phyloP scores from a whole-genome alignment of 1,284 basidiomycete genomes.

The Ganoderma meredithae region DNA sequence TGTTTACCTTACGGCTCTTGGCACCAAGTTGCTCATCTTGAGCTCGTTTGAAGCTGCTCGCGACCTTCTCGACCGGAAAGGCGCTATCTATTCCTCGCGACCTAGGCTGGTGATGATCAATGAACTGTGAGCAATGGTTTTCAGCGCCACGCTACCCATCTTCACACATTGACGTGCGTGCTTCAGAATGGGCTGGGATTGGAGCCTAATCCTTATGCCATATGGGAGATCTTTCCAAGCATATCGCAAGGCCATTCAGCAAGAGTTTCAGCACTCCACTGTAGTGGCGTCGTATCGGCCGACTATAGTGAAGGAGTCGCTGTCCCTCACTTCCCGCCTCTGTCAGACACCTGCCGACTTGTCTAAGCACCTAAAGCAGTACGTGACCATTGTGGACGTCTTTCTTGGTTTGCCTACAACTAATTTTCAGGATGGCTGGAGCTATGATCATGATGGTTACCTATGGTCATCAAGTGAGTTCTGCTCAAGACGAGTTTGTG shows the following conservation, averaged over 20 bases:
- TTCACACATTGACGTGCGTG: too few species aligned
- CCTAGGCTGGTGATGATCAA: conserved; percentile 22
- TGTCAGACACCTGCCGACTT: conserved; percentile 5
- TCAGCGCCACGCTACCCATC: background rate
- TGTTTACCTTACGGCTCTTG: conserved; percentile 19
- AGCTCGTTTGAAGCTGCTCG: conserved; percentile 35
- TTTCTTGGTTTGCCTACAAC: too few species aligned
- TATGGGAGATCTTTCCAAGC: conserved; percentile 19
- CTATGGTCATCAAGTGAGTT: conserved; percentile 24
- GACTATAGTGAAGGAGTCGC: conserved; percentile 11
- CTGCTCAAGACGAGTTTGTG: conserved; percentile 23
- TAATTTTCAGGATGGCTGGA: conserved; percentile 19
- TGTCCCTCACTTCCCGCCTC: conserved; percentile 6
- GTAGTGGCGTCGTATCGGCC: conserved; percentile 12
- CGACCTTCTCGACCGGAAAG: conserved; percentile 25
- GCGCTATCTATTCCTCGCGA: conserved; percentile 20
- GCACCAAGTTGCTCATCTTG: conserved; percentile 34
- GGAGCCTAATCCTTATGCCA: conserved; percentile 26
- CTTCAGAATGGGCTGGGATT: conserved; percentile 23
- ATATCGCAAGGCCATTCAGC: conserved; percentile 24
- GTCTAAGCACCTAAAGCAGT: conserved; percentile 19
- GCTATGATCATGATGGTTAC: conserved; percentile 28
- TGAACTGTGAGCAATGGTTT: conserved; percentile 31
- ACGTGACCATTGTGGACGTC: too few species aligned
- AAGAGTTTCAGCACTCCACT: conserved; percentile 24